Percentiles rank a stretch among this genome's conserved stretches.
phyloP scores from a whole-genome alignment of 2,329 filamentous ascomycete genomes.

The Madurella fahalii region DNA sequence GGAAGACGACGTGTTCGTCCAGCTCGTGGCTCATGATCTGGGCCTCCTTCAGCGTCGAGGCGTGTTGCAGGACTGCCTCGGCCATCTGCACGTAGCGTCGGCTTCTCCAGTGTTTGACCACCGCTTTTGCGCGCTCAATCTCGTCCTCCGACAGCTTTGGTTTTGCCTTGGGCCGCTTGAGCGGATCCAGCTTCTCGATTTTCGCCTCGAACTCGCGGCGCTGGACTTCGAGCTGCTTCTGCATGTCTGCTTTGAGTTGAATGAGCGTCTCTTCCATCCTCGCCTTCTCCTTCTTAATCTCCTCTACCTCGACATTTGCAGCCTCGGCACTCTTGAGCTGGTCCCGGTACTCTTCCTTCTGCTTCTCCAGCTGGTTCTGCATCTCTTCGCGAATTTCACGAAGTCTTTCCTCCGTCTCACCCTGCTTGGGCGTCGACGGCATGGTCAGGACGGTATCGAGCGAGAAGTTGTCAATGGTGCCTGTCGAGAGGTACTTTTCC shows the following conservation, averaged over 20 bases:
- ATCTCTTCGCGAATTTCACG: conserved; percentile 75
- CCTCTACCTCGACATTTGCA: conserved; percentile 73
- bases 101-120: conserved; percentile 71
- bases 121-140: conserved; percentile 62
- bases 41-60: conserved; percentile 84
- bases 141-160: conserved; percentile 68
- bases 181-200: conserved; percentile 68
- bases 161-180: conserved; percentile 57
- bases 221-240: conserved; percentile 77
- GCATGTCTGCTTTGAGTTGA: conserved; percentile 81
- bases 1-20: conserved; percentile 87
- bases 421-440: conserved; percentile 82
- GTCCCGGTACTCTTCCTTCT: conserved; percentile 77
- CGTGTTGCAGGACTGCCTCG: conserved; percentile 83
- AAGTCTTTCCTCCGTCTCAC: conserved; percentile 70
- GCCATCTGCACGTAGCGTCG: conserved; percentile 92
- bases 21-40: conserved; percentile 98
- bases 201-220: conserved; percentile 81
- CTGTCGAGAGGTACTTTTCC: conserved; percentile 93
- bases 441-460: conserved; percentile 91
- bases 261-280: conserved; percentile 80
- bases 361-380: conserved; percentile 75
- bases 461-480: conserved; percentile 93
- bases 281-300: conserved; percentile 75
- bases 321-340: conserved; percentile 72